Evolutionary conservation across 192 early-diverging fungal species (phyloP).

Genomic region (Phlyctochytrium bullatum): DNA sequence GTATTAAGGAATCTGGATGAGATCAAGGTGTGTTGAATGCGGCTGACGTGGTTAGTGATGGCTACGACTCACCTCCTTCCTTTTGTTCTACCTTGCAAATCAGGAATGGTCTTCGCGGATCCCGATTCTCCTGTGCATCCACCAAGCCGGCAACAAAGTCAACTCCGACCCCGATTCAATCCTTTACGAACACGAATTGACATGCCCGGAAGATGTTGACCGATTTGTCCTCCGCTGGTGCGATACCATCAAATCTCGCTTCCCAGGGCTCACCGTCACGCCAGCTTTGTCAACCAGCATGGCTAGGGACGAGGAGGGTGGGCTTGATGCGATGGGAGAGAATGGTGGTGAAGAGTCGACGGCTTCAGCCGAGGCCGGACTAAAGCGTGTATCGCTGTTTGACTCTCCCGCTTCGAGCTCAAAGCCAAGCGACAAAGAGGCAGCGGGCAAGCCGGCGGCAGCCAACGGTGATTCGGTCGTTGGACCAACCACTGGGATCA

Average conservation of each 20-base stretch:
- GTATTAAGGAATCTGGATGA: conserved; percentile 30
- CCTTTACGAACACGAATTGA: conserved; percentile 26
- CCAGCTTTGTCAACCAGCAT: neutral
- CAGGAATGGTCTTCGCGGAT: conserved; percentile 34
- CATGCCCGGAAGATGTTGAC: conserved; percentile 23
- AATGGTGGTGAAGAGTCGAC: neutral
- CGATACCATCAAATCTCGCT: conserved; percentile 20
- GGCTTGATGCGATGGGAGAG: neutral
- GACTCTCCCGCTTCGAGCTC: neutral
- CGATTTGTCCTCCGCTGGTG: conserved; percentile 28
- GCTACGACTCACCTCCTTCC: neutral
- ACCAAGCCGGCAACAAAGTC: conserved; percentile 37
- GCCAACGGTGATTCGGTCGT: neutral
- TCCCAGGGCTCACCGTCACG: conserved; percentile 15
- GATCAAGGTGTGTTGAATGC: conserved; percentile 23
- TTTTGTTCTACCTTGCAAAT: neutral
- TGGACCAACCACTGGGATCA: conserved; percentile 10
- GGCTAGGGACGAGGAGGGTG: neutral
- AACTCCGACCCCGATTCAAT: conserved; percentile 18
- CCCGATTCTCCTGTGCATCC: conserved; percentile 31
- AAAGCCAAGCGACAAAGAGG: no score
- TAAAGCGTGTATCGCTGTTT: no score
- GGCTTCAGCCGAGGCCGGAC: neutral
- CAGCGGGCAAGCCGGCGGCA: neutral
- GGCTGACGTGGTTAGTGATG: neutral